phyloP scores from a whole-genome alignment of 108 stramenopile species.

The Chaetoceros tenuissimus region DNA sequence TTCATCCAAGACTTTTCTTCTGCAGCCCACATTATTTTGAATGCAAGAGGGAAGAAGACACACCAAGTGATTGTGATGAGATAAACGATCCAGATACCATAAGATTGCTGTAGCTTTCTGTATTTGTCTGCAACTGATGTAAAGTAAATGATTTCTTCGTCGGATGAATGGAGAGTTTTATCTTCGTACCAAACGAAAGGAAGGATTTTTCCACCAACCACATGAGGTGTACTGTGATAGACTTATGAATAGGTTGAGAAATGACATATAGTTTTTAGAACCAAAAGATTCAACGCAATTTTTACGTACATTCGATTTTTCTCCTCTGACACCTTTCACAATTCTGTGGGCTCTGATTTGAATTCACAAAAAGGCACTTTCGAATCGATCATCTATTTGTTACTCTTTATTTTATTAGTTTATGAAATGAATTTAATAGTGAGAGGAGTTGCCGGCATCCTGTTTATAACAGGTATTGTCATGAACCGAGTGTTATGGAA shows the following conservation, averaged over 20 bases:
- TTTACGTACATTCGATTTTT: too few species aligned
- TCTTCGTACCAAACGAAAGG: conserved; percentile 25
- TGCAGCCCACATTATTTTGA: background rate
- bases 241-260: too few species aligned
- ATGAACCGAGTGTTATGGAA: background rate
- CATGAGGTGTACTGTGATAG: conserved; percentile 29
- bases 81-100: background rate
- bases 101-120: background rate
- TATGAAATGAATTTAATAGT: too few species aligned
- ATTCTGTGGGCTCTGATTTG: too few species aligned
- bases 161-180: conserved; percentile 18
- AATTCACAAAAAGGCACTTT: too few species aligned
- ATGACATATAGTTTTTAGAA: too few species aligned
- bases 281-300: too few species aligned
- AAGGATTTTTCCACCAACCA: conserved; percentile 39
- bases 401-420: too few species aligned
- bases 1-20: background rate
- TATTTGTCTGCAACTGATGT: background rate
- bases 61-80: background rate
- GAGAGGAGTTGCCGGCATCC: too few species aligned
- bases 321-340: too few species aligned
- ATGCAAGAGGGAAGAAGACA: background rate
- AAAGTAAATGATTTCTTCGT: conserved; percentile 9
- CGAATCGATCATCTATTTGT: too few species aligned
- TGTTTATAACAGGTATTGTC: background rate